Evolutionary conservation across 139 green algal species (phyloP), one percentile per base, ranked within the genome.

Genomic region (Protoeuglena noctilucae): DNA sequence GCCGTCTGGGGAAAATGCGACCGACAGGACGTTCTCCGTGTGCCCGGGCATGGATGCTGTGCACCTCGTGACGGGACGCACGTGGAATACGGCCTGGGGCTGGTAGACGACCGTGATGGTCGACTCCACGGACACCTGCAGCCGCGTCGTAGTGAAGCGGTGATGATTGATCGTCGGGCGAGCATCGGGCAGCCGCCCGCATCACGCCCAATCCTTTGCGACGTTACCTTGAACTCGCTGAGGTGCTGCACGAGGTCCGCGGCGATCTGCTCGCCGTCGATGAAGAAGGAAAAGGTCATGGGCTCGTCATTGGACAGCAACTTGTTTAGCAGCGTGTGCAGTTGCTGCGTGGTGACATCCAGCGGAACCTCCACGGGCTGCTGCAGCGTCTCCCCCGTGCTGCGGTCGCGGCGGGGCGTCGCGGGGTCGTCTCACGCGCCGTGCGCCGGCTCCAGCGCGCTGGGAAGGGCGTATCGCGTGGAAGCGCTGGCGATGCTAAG

Each of bases 61-160:
- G 68, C 91, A 98, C 1, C 91, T 57, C 0, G 86, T 79, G 4
- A 99, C 84, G 0, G 91, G 73, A 1, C 87, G 79, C 27, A 99
- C 84, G 1, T 82, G 69, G 67, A 99, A 99, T 14, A 94, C 57
- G 3, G 87, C 85, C 69, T 95, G 87, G 2, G 91, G 91, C 53
- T 86, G 82, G 66, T 89, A 97, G 48, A 92, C 76, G 2, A 98
- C 78, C 1, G 67, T 57, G 41, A 97, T 68, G 3, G 78, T 70
- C 39, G 65, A 57, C 67, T 98, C 90, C 51, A 96, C 81, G 1
- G 78, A 93, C 17, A 87, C 67, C 61, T 73, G 53, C 56, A 53
- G n/a, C n/a, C n/a, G n/a, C n/a, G n/a, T n/a, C n/a, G n/a, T n/a
- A n/a, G n/a, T n/a, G n/a, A n/a, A n/a, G n/a, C n/a, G n/a, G n/a